These are phyloP conservation scores for Mortierella antarctica DNA, from an alignment of 192 early-diverging fungal species.

Conservation along the genomic window DNA sequence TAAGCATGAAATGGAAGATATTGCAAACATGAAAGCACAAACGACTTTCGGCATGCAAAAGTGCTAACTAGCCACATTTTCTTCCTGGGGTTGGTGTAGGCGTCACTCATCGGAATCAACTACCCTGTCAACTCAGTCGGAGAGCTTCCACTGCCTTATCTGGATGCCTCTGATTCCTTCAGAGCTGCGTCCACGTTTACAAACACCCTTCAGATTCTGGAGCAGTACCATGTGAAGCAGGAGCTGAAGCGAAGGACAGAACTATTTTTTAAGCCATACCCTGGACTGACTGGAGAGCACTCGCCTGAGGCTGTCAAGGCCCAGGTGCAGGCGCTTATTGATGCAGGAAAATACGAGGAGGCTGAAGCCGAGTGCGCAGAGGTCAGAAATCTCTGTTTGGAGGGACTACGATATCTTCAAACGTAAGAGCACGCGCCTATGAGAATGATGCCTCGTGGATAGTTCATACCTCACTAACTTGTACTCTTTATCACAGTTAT, in stretches of 20 bases:
- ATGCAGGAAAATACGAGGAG: constrained; percentile 65
- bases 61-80: neutral
- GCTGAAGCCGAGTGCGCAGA: constrained; percentile 75
- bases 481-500: constrained; percentile 58
- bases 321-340: constrained; percentile 72
- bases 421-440: constrained; percentile 53
- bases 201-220: constrained; percentile 88
- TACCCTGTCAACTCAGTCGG: constrained; percentile 97
- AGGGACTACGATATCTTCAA: constrained; percentile 94
- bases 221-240: constrained; percentile 89
- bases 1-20: neutral
- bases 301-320: constrained; percentile 62
- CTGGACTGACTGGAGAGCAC: constrained; percentile 68
- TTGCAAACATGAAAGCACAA: neutral
- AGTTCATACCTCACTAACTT: neutral
- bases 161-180: constrained; percentile 76
- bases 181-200: constrained; percentile 80
- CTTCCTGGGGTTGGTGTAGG: constrained; percentile 54
- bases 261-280: constrained; percentile 83
- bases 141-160: constrained; percentile 82
- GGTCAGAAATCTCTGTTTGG: constrained; percentile 73
- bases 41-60: neutral
- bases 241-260: constrained; percentile 82
- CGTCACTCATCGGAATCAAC: constrained; percentile 85
- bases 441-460: neutral